Conservation (phyloP, 108 stramenopile genomes). For the Nitzschia palea region DNA sequence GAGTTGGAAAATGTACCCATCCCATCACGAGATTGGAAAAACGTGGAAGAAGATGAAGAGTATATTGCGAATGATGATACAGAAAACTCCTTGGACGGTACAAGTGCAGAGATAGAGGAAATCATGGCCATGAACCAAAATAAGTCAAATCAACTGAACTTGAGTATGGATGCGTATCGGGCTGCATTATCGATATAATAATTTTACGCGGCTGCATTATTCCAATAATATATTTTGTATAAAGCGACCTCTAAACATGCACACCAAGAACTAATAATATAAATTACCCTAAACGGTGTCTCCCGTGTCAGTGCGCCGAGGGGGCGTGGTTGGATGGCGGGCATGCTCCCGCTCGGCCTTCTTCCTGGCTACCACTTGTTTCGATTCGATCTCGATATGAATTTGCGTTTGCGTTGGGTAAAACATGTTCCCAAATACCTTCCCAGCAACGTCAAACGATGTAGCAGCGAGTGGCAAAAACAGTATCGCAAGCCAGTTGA, state of each 20-base stretch:
- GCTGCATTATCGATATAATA: slow-evolving; percentile 27
- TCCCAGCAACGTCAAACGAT: slow-evolving; percentile 72
- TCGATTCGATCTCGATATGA: slow-evolving; percentile 69
- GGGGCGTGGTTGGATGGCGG: background rate
- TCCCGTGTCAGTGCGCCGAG: background rate
- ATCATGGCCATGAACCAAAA: background rate
- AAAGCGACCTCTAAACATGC: background rate
- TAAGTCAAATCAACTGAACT: background rate
- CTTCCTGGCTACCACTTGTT: slow-evolving; percentile 17
- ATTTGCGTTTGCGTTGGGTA: slow-evolving; percentile 88
- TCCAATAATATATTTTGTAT: too few species aligned
- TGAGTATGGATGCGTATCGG: slow-evolving; percentile 24
- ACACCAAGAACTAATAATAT: background rate
- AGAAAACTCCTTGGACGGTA: background rate
- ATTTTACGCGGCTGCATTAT: background rate
- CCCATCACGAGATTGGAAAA: slow-evolving; percentile 24
- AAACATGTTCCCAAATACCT: slow-evolving; percentile 80
- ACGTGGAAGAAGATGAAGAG: background rate
- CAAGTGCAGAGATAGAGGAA: background rate
- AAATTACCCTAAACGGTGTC: background rate
- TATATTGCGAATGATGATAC: background rate
- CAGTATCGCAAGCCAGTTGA: slow-evolving; percentile 67
- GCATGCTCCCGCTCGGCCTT: background rate
- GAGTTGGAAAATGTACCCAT: slow-evolving; percentile 44
- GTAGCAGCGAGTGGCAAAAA: slow-evolving; percentile 63